Evolutionary conservation across 179 eudicot species (phyloP).

Genomic region (Vitellaria paradoxa): DNA sequence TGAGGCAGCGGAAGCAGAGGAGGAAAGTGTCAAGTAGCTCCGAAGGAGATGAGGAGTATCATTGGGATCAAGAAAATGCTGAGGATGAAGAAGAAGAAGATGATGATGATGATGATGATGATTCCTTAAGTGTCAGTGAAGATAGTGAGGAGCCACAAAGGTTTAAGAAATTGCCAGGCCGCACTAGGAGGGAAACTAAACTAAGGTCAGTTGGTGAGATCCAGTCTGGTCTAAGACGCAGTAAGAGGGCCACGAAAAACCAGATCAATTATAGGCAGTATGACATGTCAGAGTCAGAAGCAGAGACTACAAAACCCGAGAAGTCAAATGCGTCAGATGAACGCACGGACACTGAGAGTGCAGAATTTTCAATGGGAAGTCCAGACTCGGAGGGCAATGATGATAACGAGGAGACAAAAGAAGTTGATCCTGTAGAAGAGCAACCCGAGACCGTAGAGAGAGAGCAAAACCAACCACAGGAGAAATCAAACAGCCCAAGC

Average conservation of each 20-base stretch:
- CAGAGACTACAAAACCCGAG: slow-evolving; percentile 42
- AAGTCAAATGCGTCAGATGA: slow-evolving; percentile 34
- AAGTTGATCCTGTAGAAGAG: slow-evolving; percentile 11
- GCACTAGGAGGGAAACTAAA: slow-evolving; percentile 48
- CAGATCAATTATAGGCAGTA: slow-evolving; percentile 56
- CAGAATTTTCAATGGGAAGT: slow-evolving; percentile 39
- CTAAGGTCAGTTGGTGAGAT: slow-evolving; percentile 49
- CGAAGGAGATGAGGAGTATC: slow-evolving; percentile 69
- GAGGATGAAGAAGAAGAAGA: slow-evolving; percentile 25
- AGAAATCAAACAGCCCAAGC: slow-evolving; percentile 24
- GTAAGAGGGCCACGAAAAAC: slow-evolving; percentile 65
- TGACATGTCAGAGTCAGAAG: slow-evolving; percentile 69
- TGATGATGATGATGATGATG: slow-evolving; percentile 39
- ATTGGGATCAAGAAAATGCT: slow-evolving; percentile 56
- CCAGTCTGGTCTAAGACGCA: slow-evolving; percentile 60
- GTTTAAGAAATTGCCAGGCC: slow-evolving; percentile 40
- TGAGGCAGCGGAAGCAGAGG: slow-evolving; percentile 49
- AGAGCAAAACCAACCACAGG: slow-evolving; percentile 19
- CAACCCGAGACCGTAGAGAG: slow-evolving; percentile 22
- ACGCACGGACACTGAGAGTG: slow-evolving; percentile 37
- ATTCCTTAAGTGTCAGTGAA: slow-evolving; percentile 52
- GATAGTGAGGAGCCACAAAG: slow-evolving; percentile 54
- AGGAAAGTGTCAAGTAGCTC: slow-evolving; percentile 63
- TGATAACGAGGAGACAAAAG: slow-evolving; percentile 29
- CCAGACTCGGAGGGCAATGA: slow-evolving; percentile 37